Conservation (phyloP, 352 stramenopile genomes). For the Pythium scleroteichum region DNA sequence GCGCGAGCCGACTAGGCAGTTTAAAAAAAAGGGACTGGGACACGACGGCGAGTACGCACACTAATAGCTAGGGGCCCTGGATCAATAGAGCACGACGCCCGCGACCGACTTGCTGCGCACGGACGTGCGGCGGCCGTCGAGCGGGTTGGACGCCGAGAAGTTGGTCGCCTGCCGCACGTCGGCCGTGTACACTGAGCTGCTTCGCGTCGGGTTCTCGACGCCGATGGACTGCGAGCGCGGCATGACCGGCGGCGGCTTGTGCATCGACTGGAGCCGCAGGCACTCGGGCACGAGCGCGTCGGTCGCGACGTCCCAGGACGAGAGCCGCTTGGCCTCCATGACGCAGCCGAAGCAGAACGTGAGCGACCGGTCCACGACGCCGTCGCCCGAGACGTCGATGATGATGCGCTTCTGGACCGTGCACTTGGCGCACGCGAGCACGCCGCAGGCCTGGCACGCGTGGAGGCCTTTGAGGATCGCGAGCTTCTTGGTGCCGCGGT, state of each 20-base stretch:
- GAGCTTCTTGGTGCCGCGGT: slow-evolving; percentile 25
- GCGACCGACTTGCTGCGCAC: slow-evolving; percentile 26
- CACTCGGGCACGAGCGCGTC: slow-evolving; percentile 28
- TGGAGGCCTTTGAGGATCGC: slow-evolving; percentile 8
- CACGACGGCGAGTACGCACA: not conserved
- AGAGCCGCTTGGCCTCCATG: slow-evolving; percentile 45
- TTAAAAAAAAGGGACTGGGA: slow-evolving; percentile 2
- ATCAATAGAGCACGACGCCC: slow-evolving; percentile 19
- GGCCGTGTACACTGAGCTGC: not conserved
- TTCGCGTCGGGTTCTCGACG: slow-evolving; percentile 4
- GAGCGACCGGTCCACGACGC: slow-evolving; percentile 36
- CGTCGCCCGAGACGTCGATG: slow-evolving; percentile 42
- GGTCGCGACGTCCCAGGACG: slow-evolving; percentile 47
- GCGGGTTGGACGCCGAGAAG: not conserved
- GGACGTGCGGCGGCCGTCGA: not conserved
- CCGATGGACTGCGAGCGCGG: slow-evolving; percentile 14
- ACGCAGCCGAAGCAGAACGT: slow-evolving; percentile 54
- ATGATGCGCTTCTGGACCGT: slow-evolving; percentile 58
- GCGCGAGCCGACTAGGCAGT: not conserved
- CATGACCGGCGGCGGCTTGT: slow-evolving; percentile 2
- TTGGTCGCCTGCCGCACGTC: not conserved
- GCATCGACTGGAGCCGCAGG: slow-evolving; percentile 23
- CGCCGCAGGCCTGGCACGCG: slow-evolving; percentile 48
- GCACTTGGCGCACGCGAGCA: slow-evolving; percentile 50
- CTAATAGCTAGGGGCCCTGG: no score